Evolutionary conservation across 495 filamentous ascomycete species (phyloP).

Genomic region (Amorphotheca resinae): DNA sequence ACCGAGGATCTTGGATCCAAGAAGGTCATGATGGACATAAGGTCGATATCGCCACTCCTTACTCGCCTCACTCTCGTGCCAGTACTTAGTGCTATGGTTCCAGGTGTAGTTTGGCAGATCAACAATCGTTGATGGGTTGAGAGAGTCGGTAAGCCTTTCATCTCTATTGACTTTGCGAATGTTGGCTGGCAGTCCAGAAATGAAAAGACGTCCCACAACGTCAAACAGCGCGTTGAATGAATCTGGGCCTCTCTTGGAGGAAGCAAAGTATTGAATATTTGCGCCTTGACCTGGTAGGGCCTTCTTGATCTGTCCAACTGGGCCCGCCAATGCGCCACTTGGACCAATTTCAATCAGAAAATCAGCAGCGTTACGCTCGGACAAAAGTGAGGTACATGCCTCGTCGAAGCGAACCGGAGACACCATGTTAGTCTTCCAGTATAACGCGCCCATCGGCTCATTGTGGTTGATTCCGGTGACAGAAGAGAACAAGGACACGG

Average conservation of each 20-base stretch:
- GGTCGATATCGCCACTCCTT: conserved; percentile 22
- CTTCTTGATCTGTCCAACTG: conserved; percentile 35
- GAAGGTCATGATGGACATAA: conserved; percentile 24
- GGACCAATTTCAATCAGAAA: conserved; percentile 55
- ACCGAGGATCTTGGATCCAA: conserved; percentile 22
- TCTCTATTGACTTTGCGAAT: not conserved
- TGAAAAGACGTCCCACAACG: conserved; percentile 23
- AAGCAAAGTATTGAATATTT: conserved; percentile 28
- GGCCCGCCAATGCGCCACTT: conserved; percentile 48
- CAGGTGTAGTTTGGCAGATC: conserved; percentile 30
- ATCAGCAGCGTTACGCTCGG: conserved; percentile 17
- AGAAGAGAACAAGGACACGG: not conserved
- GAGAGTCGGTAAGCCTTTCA: too few species aligned
- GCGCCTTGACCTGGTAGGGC: not conserved
- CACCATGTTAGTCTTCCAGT: conserved; percentile 35
- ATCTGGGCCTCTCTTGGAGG: conserved; percentile 30
- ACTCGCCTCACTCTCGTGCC: conserved; percentile 23
- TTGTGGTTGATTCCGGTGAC: not conserved
- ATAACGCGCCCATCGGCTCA: not conserved
- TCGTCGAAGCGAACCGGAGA: conserved; percentile 33
- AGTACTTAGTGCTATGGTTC: conserved; percentile 20
- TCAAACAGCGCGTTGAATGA: conserved; percentile 34
- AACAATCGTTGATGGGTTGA: not conserved
- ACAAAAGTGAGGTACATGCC: conserved; percentile 25
- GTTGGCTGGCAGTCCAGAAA: not conserved